A percentile compares a stretch with the other conserved stretches of the same genome.
phyloP scores from a whole-genome alignment of 108 stramenopile genomes.

The Epipyxis sp. region DNA sequence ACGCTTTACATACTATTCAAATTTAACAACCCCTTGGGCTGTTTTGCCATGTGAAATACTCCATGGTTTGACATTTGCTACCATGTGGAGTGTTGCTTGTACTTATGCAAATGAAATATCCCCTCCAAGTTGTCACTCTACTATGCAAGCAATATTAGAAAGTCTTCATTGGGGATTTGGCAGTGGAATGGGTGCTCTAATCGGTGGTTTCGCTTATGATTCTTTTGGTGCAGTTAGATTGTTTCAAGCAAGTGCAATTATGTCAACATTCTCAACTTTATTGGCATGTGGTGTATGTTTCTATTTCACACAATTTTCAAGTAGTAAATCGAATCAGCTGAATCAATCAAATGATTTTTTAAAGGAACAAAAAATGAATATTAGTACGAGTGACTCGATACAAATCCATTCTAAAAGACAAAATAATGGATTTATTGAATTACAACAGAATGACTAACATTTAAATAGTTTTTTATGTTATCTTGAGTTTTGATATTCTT shows the following conservation, averaged over 20 bases:
- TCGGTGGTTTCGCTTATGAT: slow-evolving; percentile 18
- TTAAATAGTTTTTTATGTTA: too few relatives aligned
- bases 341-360: too few relatives aligned
- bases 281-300: too few relatives aligned
- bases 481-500: too few relatives aligned
- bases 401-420: too few relatives aligned
- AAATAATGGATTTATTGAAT: too few relatives aligned
- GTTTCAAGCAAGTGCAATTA: neutral
- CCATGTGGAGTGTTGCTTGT: slow-evolving; percentile 4
- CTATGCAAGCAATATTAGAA: slow-evolving; percentile 15
- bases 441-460: too few relatives aligned
- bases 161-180: slow-evolving; percentile 15
- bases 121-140: neutral
- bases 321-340: too few relatives aligned
- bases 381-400: too few relatives aligned
- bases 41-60: slow-evolving; percentile 4
- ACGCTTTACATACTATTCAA: slow-evolving; percentile 11
- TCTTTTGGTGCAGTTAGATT: neutral
- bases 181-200: slow-evolving; percentile 4
- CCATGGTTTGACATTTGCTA: slow-evolving; percentile 14
- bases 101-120: slow-evolving; percentile 6
- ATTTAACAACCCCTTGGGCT: neutral
- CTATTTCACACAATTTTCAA: too few relatives aligned
- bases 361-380: too few relatives aligned
- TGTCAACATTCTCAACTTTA: too few relatives aligned